Base-by-base conservation (phyloP, 2,329 filamentous ascomycete genomes). In the Drechslerella stenobrocha region DNA sequence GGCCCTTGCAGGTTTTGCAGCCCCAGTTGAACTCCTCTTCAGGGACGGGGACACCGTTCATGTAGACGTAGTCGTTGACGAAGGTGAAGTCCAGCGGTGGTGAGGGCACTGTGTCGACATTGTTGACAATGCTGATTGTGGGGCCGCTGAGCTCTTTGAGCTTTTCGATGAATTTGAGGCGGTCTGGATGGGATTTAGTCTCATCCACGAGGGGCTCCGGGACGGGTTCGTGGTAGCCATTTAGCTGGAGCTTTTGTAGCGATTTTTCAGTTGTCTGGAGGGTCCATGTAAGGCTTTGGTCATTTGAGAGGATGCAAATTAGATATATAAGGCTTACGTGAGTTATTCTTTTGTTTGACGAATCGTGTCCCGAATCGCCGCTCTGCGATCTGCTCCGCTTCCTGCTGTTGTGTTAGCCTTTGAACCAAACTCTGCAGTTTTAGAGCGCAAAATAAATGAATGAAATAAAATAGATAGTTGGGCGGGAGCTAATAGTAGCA, bases 61-160 rank as follows among this genome's bases (percentile, higher is more conserved):
- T 77, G 0, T 88, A 78, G 2, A 86, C 77, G 7, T 84, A 85
- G 0, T 80, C 76, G 4, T 85, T 78, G 53, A 90, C 85, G 74
- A 91, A 92, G 0, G 79, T 79, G 72, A 93, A 95, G 35, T 82
- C 77, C 0, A 82, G 76, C 0, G 87, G 84, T 0, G 81, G 81
- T 3, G 63, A 11, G 84, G 77, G n/a, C 71, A 80, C 70, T 1
- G 80, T 76, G 71, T 87, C 85, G 1, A 82, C 76, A 0, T 80
- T 77, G 73, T 92, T 92, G 52, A 85, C 77, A 0, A 91, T 80
- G 0, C 82, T 82, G 23, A 90, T 80, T 0, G 84, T 83, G 5
- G 72, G 72, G 2, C 72, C 72, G n/a, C 52, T 63, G 0, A 73
- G 44, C 3, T 53, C 34, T 24, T 63, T 47, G 4, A 73, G 60